These are phyloP conservation scores for Davidsoniella virescens DNA, from an alignment of 2,329 filamentous ascomycete genomes.

Conservation along the genomic window DNA sequence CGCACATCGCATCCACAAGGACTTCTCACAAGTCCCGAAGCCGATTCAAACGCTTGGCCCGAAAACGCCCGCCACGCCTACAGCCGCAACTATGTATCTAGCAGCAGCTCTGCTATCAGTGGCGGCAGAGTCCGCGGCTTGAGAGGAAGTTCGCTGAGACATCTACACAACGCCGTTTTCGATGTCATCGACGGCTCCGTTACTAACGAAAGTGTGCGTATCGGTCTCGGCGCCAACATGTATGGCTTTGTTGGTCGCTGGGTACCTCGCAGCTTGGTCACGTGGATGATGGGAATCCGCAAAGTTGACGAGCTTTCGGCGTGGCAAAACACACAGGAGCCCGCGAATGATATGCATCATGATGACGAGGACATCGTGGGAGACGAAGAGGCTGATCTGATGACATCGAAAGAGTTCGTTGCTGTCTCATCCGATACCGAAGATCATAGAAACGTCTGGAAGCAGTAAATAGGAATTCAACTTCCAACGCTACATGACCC, in stretches of 20 bases:
- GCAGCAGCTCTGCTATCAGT: slow-evolving; percentile 38
- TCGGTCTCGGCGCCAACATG: slow-evolving; percentile 68
- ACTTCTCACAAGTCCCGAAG: slow-evolving; percentile 25
- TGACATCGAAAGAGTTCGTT: slow-evolving; percentile 31
- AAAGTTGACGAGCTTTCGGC: slow-evolving; percentile 39
- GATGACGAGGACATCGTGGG: slow-evolving; percentile 20
- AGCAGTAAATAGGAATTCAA: slow-evolving; percentile 4
- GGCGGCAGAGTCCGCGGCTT: slow-evolving; percentile 41
- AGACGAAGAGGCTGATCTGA: slow-evolving; percentile 17
- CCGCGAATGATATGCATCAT: neutral
- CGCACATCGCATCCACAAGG: slow-evolving; percentile 20
- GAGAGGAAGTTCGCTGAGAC: slow-evolving; percentile 55
- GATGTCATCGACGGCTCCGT: slow-evolving; percentile 62
- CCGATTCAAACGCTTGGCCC: slow-evolving; percentile 44
- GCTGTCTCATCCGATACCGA: slow-evolving; percentile 26
- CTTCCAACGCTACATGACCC: too few relatives aligned
- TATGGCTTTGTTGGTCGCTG: slow-evolving; percentile 77
- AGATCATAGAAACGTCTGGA: slow-evolving; percentile 23
- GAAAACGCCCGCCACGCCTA: slow-evolving; percentile 44
- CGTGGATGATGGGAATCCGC: slow-evolving; percentile 80
- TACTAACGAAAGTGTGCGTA: slow-evolving; percentile 48
- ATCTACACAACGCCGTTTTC: slow-evolving; percentile 76
- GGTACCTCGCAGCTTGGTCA: slow-evolving; percentile 62
- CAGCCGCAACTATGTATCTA: slow-evolving; percentile 42
- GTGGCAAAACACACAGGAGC: slow-evolving; percentile 29